A percentile compares a stretch with the other conserved stretches of the same genome.
These are phyloP conservation scores for Gaeumannomyces sp. DNA, from an alignment of 2,329 filamentous ascomycete species.

Conservation along the genomic window DNA sequence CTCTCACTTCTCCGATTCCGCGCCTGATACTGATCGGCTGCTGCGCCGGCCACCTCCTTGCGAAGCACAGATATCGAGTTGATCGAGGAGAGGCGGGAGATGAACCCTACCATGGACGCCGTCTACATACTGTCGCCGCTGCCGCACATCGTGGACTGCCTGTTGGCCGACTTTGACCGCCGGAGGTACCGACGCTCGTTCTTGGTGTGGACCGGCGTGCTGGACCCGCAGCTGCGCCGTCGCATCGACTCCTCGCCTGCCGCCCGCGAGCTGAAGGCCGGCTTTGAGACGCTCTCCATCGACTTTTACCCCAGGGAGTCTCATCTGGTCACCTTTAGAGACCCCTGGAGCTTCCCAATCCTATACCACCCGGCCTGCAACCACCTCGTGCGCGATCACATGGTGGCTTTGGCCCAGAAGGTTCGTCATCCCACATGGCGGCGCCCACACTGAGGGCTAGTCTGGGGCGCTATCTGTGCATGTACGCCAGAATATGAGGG, in stretches of 20 bases:
- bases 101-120: constrained; percentile 87
- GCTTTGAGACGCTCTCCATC: constrained; percentile 75
- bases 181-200: constrained; percentile 73
- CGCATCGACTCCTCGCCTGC: constrained; percentile 67
- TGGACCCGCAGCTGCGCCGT: constrained; percentile 63
- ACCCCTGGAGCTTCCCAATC: constrained; percentile 92
- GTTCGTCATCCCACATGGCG: constrained; percentile 36
- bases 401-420: constrained; percentile 83
- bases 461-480: background rate
- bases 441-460: background rate
- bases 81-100: constrained; percentile 78
- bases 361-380: constrained; percentile 91
- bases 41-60: background rate
- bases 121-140: constrained; percentile 86
- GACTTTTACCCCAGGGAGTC: constrained; percentile 90
- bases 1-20: background rate
- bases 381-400: constrained; percentile 70
- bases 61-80: constrained; percentile 73
- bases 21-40: constrained; percentile 5
- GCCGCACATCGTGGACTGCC: constrained; percentile 83
- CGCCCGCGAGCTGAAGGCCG: constrained; percentile 68
- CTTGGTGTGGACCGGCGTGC: constrained; percentile 77
- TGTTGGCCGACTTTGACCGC: constrained; percentile 86
- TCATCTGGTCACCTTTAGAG: constrained; percentile 82
- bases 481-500: background rate